These are phyloP conservation scores for Gonapodya prolifera DNA, from an alignment of 192 early-diverging fungal species.

Conservation along the genomic window DNA sequence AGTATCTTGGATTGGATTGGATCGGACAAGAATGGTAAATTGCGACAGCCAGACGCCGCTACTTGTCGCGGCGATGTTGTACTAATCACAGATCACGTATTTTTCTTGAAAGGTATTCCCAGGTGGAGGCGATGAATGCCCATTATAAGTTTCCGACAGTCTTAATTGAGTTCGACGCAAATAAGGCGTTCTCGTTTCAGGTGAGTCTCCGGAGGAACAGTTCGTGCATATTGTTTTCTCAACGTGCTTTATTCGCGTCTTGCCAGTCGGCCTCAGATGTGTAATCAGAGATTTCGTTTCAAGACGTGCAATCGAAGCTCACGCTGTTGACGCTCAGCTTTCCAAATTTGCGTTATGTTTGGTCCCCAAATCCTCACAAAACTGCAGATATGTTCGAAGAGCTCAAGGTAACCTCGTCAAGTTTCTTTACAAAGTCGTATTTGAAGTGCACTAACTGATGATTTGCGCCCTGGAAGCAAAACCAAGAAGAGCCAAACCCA, in stretches of 20 bases:
- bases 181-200: conserved; percentile 66
- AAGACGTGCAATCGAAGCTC: conserved; percentile 60
- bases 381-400: conserved; percentile 85
- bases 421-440: neutral
- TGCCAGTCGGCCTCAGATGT: neutral
- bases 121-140: conserved; percentile 75
- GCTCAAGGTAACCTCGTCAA: conserved; percentile 42
- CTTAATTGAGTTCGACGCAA: conserved; percentile 84
- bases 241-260: too few relatives aligned
- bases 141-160: conserved; percentile 70
- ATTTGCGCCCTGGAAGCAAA: conserved; percentile 33
- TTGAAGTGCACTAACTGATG: neutral
- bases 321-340: conserved; percentile 67
- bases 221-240: neutral
- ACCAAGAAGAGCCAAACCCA: conserved; percentile 59
- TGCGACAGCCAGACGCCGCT: neutral
- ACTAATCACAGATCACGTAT: neutral
- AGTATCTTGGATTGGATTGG: conserved; percentile 74
- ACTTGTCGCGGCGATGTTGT: too few relatives aligned
- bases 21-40: conserved; percentile 66
- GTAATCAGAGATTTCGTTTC: conserved; percentile 34
- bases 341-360: conserved; percentile 70
- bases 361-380: conserved; percentile 73
- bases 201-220: conserved; percentile 15
- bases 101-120: conserved; percentile 79